Base-by-base conservation (phyloP, 148 eudicot species). In the Simmondsia chinensis region DNA sequence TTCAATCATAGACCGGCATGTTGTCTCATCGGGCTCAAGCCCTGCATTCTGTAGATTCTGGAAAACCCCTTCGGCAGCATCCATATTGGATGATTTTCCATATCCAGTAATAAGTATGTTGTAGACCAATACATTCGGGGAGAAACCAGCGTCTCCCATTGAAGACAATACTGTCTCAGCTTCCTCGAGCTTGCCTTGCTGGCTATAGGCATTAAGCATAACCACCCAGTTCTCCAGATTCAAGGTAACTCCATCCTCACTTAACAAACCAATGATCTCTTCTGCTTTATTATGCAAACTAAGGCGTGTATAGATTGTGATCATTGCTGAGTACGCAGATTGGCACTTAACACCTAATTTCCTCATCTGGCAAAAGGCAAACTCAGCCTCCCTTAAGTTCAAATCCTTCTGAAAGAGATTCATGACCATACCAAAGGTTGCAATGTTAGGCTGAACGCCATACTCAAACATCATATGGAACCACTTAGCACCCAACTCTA, bases 341-440 rank as follows among this genome's bases (percentile, higher is more conserved):
- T 71, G 79, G 25, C 97, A 89, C 16, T 39, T 55, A 32, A 85
- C 32, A 33, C 55, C 42, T 27, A 66, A 58, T 23, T 50, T 60
- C 65, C 85, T 79, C 97, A 89, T 81, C 2, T 53, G 16, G 18
- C 68, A 74, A 52, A 89, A 89, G 4, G 76, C 57, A 62, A 71
- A 85, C 64, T 82, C 81, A 1, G 94, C 91, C 63, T 89, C 88
- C 62, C 79, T 69, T 32, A 79, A 65, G 57, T 53, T 73, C 76
- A 80, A 64, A 44, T 81, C 72, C 70, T 76, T 89, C 59, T 74
- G 83, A 54, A 66, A 85, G 36, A 89, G 66, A 62, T 76, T 59
- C 97, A 89, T 79, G 11, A 89, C 58, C 95, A 89, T 89, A 9
- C 97, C 97, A 39, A 85, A 80, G 20, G 97, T 89, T 29, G 97